These are phyloP conservation scores for Sarcodon sp. DNA, from an alignment of 768 basidiomycete genomes.

Conservation along the genomic window DNA sequence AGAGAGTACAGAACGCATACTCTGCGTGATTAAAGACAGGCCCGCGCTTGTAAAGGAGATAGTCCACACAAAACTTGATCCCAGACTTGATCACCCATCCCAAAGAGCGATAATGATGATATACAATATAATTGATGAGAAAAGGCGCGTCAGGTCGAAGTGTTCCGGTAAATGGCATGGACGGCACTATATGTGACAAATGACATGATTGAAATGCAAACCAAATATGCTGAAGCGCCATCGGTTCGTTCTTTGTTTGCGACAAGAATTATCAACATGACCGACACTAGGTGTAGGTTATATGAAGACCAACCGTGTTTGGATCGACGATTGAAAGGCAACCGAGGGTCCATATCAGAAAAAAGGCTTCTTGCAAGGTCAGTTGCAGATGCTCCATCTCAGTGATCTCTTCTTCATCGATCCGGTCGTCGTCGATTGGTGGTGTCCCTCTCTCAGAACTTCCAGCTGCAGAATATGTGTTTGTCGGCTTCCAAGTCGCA, in stretches of 20 bases:
- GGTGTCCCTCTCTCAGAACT: slow-evolving; percentile 1
- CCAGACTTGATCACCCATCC: slow-evolving; percentile 97
- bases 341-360: slow-evolving; percentile 73
- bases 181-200: slow-evolving; percentile 19
- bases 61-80: slow-evolving; percentile 96
- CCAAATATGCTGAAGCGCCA: slow-evolving; percentile 53
- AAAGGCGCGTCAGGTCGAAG: slow-evolving; percentile 82
- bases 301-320: slow-evolving; percentile 38
- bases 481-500: slow-evolving; percentile 61
- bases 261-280: slow-evolving; percentile 1
- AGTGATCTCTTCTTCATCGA: slow-evolving; percentile 37
- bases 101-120: slow-evolving; percentile 91
- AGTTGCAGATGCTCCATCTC: slow-evolving; percentile 88
- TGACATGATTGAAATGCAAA: slow-evolving; percentile 46
- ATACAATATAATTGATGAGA: slow-evolving; percentile 77
- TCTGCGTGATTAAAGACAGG: slow-evolving; percentile 95
- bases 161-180: slow-evolving; percentile 8
- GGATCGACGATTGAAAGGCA: slow-evolving; percentile 65
- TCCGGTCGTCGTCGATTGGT: slow-evolving; percentile 16
- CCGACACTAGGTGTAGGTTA: neutral
- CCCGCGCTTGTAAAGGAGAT: slow-evolving; percentile 86
- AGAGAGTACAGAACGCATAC: slow-evolving; percentile 30
- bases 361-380: slow-evolving; percentile 82
- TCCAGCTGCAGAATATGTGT: slow-evolving; percentile 10
- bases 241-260: slow-evolving; percentile 31